phyloP scores from a whole-genome alignment of 2,329 filamentous ascomycete genomes.

The Drechslerella coelobrocha region DNA sequence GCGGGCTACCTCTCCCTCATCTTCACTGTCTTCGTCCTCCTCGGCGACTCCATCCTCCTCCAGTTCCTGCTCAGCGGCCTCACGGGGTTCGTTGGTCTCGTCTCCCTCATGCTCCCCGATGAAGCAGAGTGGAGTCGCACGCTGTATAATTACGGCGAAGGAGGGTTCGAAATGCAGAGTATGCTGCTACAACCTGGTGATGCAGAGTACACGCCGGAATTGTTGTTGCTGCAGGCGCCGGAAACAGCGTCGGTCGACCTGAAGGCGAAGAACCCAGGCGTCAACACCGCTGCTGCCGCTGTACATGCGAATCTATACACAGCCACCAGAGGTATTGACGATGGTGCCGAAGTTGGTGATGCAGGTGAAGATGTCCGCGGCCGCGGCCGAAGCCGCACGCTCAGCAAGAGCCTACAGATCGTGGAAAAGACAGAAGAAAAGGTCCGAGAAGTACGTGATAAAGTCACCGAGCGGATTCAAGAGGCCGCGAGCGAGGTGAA shows the following conservation, averaged over 20 bases:
- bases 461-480: conserved; percentile 34
- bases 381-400: too few relatives aligned
- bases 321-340: too few relatives aligned
- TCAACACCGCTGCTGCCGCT: background rate
- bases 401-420: too few relatives aligned
- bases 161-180: conserved; percentile 39
- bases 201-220: background rate
- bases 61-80: conserved; percentile 40
- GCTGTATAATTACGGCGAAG: conserved; percentile 39
- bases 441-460: conserved; percentile 31
- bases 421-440: conserved; percentile 23
- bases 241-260: too few relatives aligned
- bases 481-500: conserved; percentile 24
- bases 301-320: too few relatives aligned
- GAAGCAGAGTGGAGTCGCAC: conserved; percentile 33
- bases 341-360: too few relatives aligned
- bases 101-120: conserved; percentile 30
- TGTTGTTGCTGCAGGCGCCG: too few relatives aligned
- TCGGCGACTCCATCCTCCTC: conserved; percentile 37
- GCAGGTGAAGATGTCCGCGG: background rate
- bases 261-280: background rate
- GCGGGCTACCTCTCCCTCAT: conserved; percentile 31
- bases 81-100: conserved; percentile 41
- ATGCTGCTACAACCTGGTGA: background rate
- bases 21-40: conserved; percentile 21